phyloP scores from a whole-genome alignment of 192 early-diverging fungal genomes.

The Phlyctochytrium bullatum region DNA sequence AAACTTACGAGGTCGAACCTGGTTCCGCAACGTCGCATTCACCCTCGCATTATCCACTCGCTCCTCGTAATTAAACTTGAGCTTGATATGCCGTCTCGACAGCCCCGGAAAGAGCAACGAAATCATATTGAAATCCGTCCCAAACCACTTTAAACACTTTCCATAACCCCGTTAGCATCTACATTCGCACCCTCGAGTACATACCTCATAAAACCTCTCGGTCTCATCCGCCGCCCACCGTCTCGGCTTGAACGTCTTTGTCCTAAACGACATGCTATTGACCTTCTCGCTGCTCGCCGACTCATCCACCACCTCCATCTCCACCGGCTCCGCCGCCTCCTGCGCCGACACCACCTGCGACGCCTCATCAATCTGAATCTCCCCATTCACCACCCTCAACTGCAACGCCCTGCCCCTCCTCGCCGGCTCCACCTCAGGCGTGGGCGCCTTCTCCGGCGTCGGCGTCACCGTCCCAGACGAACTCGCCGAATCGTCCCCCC shows the following conservation, averaged over 20 bases:
- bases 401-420: no score
- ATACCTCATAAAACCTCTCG: constrained; percentile 12
- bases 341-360: constrained; percentile 6
- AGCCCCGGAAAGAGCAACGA: constrained; percentile 3
- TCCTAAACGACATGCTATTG: constrained; percentile 4
- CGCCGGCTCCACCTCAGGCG: no score
- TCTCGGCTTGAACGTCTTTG: background rate
- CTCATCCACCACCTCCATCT: constrained; percentile 23
- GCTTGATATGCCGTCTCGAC: constrained; percentile 14
- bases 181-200: no score
- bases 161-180: background rate
- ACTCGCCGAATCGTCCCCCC: no score
- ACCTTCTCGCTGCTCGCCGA: constrained; percentile 1
- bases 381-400: constrained; percentile 7
- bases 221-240: constrained; percentile 10
- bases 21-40: constrained; percentile 2
- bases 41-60: background rate
- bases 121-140: constrained; percentile 18
- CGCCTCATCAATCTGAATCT: constrained; percentile 11
- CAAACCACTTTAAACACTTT: constrained; percentile 14
- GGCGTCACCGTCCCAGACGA: no score
- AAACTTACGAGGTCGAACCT: constrained; percentile 5
- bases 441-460: no score
- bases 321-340: background rate
- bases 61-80: constrained; percentile 17